phyloP scores from a whole-genome alignment of 306 rosid genomes.

The Trifolium subterraneum region DNA sequence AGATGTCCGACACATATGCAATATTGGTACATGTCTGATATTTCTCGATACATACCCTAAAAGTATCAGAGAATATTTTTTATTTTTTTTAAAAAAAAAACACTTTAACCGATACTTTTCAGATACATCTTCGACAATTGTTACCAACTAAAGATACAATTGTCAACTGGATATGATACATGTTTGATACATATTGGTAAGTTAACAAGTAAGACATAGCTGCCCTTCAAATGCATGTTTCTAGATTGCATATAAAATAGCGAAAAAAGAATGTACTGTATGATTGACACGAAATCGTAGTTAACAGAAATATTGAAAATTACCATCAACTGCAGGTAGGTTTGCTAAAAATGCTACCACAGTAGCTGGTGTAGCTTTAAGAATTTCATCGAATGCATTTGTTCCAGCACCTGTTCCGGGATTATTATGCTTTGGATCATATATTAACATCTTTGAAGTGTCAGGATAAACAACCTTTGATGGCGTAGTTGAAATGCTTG shows the following conservation, averaged over 20 bases:
- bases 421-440: constrained; percentile 84
- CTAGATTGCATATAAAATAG: constrained; percentile 10
- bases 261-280: background rate
- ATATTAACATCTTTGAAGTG: constrained; percentile 79
- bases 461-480: constrained; percentile 77
- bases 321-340: constrained; percentile 95
- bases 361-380: constrained; percentile 84
- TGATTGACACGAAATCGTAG: constrained; percentile 2
- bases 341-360: constrained; percentile 81
- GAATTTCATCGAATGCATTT: constrained; percentile 82
- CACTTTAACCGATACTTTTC: no score
- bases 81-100: no score
- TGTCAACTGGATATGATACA: no score
- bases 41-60: no score
- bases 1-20: background rate
- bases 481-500: constrained; percentile 54
- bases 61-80: no score
- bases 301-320: constrained; percentile 25
- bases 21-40: no score
- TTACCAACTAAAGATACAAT: no score
- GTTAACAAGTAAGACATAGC: background rate
- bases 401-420: constrained; percentile 62
- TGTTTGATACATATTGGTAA: background rate
- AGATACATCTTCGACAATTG: no score
- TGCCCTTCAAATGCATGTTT: constrained; percentile 18